Conservation (phyloP, 1,284 basidiomycete genomes). For the Inonotus obliquus region DNA sequence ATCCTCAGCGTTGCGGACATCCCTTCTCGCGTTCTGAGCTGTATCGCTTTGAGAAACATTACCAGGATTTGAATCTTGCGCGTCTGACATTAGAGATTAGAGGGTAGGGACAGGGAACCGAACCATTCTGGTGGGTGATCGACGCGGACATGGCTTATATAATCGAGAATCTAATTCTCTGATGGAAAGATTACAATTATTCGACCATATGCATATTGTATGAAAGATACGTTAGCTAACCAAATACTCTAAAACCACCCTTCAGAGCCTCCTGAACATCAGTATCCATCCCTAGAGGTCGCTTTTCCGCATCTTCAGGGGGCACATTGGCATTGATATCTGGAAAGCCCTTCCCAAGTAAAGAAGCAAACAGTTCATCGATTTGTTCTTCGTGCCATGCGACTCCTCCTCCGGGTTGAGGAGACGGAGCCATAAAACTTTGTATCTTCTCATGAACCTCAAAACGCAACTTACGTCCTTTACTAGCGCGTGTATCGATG, state of each 20-base stretch:
- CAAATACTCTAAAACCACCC: constrained; percentile 53
- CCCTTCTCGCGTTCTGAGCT: neutral
- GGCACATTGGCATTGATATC: constrained; percentile 22
- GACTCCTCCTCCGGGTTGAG: constrained; percentile 32
- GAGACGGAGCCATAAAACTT: constrained; percentile 91
- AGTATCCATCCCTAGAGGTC: constrained; percentile 24
- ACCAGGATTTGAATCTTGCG: neutral
- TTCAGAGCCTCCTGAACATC: constrained; percentile 30
- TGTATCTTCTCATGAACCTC: constrained; percentile 91
- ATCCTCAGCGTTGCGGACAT: neutral
- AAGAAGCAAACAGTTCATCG: constrained; percentile 84
- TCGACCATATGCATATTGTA: neutral
- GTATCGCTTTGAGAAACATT: neutral
- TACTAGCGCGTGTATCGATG: constrained; percentile 91
- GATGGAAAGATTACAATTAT: too few relatives aligned
- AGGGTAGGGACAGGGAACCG: too few relatives aligned
- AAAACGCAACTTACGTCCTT: constrained; percentile 84
- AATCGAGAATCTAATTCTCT: too few relatives aligned
- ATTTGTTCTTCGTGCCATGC: constrained; percentile 91
- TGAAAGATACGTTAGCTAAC: constrained; percentile 30
- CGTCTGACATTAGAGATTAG: neutral
- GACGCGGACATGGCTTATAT: too few relatives aligned
- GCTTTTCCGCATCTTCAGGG: constrained; percentile 19
- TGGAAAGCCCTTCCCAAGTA: constrained; percentile 71
- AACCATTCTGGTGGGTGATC: too few relatives aligned